Evolutionary conservation across 495 filamentous ascomycete species (phyloP).

Genomic region (Beverwykella pulmonaria): DNA sequence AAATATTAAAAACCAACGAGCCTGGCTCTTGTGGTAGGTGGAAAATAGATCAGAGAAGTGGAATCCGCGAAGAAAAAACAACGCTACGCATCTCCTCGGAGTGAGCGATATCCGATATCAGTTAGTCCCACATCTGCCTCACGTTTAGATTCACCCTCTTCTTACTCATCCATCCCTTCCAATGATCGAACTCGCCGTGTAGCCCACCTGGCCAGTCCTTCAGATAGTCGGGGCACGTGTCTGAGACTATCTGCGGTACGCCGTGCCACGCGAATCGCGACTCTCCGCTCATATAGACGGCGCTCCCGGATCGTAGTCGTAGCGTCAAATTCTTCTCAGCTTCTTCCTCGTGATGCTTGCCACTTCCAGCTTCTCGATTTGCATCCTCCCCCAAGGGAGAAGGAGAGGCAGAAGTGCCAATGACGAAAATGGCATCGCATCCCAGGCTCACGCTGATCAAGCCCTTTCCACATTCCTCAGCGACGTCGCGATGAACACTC

Average conservation of each 20-base stretch:
- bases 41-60: no score
- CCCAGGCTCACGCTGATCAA: slow-evolving; percentile 85
- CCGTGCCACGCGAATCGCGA: slow-evolving; percentile 92
- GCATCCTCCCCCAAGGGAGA: not conserved
- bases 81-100: no score
- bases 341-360: slow-evolving; percentile 1
- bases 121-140: slow-evolving; percentile 82
- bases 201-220: slow-evolving; percentile 67
- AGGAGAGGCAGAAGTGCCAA: slow-evolving; percentile 47
- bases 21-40: no score
- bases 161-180: slow-evolving; percentile 63
- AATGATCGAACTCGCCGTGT: slow-evolving; percentile 25
- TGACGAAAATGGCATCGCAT: slow-evolving; percentile 83
- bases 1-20: no score
- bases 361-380: slow-evolving; percentile 43
- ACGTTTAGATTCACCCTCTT: slow-evolving; percentile 92
- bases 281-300: slow-evolving; percentile 76
- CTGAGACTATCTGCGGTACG: slow-evolving; percentile 76
- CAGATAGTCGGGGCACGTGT: slow-evolving; percentile 75
- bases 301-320: slow-evolving; percentile 76
- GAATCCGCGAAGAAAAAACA: no score
- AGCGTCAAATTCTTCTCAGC: slow-evolving; percentile 55
- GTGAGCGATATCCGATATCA: no score
- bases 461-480: slow-evolving; percentile 72
- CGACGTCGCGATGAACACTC: slow-evolving; percentile 86